These are phyloP conservation scores for Eutypa lata DNA, from an alignment of 2,329 filamentous ascomycete genomes.

Conservation along the genomic window DNA sequence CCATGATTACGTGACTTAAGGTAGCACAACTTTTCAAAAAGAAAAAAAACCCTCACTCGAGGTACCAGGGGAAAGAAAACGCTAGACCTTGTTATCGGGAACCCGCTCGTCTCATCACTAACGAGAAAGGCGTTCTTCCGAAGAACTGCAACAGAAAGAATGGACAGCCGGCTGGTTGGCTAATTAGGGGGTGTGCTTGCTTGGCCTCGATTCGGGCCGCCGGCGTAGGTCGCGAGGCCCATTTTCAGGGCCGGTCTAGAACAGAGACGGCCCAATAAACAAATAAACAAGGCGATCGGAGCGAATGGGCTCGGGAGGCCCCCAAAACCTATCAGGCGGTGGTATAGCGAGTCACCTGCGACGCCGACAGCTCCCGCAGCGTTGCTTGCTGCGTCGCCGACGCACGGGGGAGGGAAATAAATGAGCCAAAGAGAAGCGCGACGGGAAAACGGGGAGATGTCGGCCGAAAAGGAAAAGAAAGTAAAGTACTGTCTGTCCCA, in stretches of 20 bases:
- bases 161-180: neutral
- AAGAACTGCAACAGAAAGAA: neutral
- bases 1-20: neutral
- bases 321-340: slow-evolving; percentile 32
- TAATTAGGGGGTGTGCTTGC: neutral
- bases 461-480: slow-evolving; percentile 12
- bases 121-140: neutral
- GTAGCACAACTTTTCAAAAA: slow-evolving; percentile 8
- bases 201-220: neutral
- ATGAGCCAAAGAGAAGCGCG: slow-evolving; percentile 13
- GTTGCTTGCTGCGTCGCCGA: slow-evolving; percentile 18
- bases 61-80: neutral
- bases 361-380: slow-evolving; percentile 21
- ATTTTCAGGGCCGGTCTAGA: neutral
- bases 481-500: slow-evolving; percentile 3
- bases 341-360: slow-evolving; percentile 24
- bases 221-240: neutral
- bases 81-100: neutral
- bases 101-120: neutral
- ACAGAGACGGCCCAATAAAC: slow-evolving; percentile 1
- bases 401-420: slow-evolving; percentile 17
- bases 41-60: slow-evolving; percentile 3
- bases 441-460: slow-evolving; percentile 4
- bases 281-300: slow-evolving; percentile 23
- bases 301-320: slow-evolving; percentile 10